Base-by-base conservation (phyloP, 169 alveolate species). In the Plasmodium gonderi region DNA sequence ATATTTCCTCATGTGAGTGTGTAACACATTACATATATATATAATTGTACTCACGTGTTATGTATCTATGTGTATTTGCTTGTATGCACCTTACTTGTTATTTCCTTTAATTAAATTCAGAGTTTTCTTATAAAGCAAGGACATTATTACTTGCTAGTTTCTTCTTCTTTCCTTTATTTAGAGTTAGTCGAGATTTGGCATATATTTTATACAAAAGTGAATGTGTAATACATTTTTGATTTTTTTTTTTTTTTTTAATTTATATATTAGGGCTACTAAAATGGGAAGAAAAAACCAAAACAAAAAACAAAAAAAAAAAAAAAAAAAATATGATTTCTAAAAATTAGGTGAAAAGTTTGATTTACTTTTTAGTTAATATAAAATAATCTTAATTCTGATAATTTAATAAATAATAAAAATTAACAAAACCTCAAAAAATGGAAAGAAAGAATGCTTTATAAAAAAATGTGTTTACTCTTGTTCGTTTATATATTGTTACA, bases 111-210 rank as follows among this genome's bases (percentile, higher is more conserved):
- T 23, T 23, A 69, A 33, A 31, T 83, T 49, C 64, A 74, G 82
- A 8, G 82, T 69, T 83, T 83, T 83, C 79, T 7, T 69, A 83
- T 69, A 83, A 69, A 69, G 65, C 45, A 69, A 23, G 81, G 82
- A 69, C 82, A 72, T 68, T 26, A 45, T 83, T 83, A 40, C 79
- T 45, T 49, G 54, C 36, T 80, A 12, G 33, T 14, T 60, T 79
- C 74, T 47, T 31, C 38, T 60, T 80, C 40, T 79, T 12, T 64
- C 44, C 31, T 17, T 45, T 26, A 29, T 36, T 74, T 17, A 68
- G n/a, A n/a, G 44, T 9, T 26, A 65, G 33, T 40, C 51, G 7
- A 81, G 31, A 33, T 42, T 78, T 78, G 26, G 54, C 40, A 17
- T 65, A 67, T 81, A 67, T 81, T 81, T 44, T 40, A 81, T n/a